phyloP scores from a whole-genome alignment of 345 rosid genomes.

The Noccaea bulbosa region DNA sequence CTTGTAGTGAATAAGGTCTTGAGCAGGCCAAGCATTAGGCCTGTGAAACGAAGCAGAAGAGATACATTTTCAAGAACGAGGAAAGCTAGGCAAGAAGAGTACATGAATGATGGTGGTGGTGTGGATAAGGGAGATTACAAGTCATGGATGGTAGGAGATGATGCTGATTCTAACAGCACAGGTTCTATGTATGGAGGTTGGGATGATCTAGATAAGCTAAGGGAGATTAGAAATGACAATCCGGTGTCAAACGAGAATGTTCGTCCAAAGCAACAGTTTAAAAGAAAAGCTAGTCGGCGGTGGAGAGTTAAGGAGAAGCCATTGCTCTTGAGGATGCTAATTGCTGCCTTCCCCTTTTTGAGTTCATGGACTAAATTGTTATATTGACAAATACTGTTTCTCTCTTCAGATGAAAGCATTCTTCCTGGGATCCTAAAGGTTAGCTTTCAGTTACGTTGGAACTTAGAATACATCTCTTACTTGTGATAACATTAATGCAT shows the following conservation, averaged over 20 bases:
- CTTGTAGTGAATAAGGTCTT: constrained; percentile 60
- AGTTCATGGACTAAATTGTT: constrained; percentile 70
- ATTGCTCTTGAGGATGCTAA: constrained; percentile 58
- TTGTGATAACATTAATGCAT: constrained; percentile 26
- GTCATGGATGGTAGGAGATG: constrained; percentile 66
- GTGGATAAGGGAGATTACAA: constrained; percentile 53
- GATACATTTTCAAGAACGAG: constrained; percentile 50
- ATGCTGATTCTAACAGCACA: constrained; percentile 37
- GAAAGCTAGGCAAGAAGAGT: constrained; percentile 40
- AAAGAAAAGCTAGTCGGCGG: constrained; percentile 50
- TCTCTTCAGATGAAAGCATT: constrained; percentile 14
- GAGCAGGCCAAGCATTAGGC: constrained; percentile 48
- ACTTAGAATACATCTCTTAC: constrained; percentile 14
- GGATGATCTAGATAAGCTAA: constrained; percentile 70
- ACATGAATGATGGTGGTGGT: constrained; percentile 14
- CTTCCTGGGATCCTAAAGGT: constrained; percentile 34
- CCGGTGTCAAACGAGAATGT: constrained; percentile 29
- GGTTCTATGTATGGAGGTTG: constrained; percentile 68
- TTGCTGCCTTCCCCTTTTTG: constrained; percentile 80
- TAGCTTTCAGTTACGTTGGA: constrained; percentile 37
- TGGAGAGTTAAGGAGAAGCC: constrained; percentile 76
- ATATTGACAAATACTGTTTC: constrained; percentile 41
- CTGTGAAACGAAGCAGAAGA: constrained; percentile 49
- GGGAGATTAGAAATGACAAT: constrained; percentile 27
- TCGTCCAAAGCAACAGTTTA: constrained; percentile 37